A percentile compares a stretch with the other conserved stretches of the same genome.
These are phyloP conservation scores for Cokeromyces recurvatus DNA, from an alignment of 371 early-diverging fungal species.

Conservation along the genomic window DNA sequence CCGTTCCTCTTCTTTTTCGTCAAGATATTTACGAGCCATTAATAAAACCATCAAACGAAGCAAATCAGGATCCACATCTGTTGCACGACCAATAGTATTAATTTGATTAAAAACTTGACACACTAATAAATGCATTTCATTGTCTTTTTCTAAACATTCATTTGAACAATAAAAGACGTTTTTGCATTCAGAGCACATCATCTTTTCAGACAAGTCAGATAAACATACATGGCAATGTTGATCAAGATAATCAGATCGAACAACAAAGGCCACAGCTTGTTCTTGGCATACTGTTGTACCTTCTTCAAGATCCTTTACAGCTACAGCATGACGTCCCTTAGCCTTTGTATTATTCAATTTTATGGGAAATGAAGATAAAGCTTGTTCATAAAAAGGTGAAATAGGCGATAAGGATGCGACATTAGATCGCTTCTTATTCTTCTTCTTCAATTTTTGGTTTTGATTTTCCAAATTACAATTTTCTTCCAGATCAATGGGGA, in stretches of 20 bases:
- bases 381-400: constrained; percentile 16
- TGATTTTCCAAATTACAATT: too few species aligned
- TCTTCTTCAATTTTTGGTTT: constrained; percentile 6
- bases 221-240: constrained; percentile 61
- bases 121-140: constrained; percentile 37
- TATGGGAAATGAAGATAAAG: constrained; percentile 26
- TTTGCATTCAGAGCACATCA: constrained; percentile 50
- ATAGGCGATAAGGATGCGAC: background rate
- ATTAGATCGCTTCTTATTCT: constrained; percentile 1
- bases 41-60: constrained; percentile 47
- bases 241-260: constrained; percentile 49
- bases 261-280: constrained; percentile 52
- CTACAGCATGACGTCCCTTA: constrained; percentile 65
- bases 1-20: constrained; percentile 8
- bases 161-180: constrained; percentile 60
- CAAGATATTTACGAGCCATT: constrained; percentile 37
- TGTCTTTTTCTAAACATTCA: constrained; percentile 45
- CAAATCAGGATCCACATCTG: constrained; percentile 53
- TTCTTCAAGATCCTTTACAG: constrained; percentile 38
- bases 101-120: constrained; percentile 46
- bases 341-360: constrained; percentile 30
- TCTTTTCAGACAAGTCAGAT: constrained; percentile 26
- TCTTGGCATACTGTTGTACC: constrained; percentile 55
- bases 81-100: constrained; percentile 42
- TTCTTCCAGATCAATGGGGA: too few species aligned